Conservation (phyloP, 1,139 yeast genomes). For the Casaregolazyma suthepensis region DNA sequence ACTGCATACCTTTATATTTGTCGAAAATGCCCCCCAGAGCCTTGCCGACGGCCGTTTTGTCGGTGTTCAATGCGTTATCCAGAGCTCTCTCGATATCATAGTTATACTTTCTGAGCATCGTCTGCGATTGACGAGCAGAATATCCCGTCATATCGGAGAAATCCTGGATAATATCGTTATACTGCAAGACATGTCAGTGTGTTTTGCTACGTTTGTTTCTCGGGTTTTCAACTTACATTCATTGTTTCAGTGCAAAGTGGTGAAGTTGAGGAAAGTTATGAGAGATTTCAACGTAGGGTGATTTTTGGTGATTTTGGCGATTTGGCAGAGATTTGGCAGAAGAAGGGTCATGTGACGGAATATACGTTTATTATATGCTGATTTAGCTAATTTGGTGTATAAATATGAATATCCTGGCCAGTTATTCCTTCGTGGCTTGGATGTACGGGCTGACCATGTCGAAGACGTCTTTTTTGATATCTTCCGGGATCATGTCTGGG, state of each 20-base stretch:
- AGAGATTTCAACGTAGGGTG: background rate
- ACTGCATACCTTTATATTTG: constrained; percentile 17
- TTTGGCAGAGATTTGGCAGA: background rate
- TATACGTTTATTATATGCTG: background rate
- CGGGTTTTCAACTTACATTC: background rate
- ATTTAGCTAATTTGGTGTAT: background rate
- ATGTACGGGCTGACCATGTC: constrained; percentile 55
- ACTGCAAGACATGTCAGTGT: constrained; percentile 7
- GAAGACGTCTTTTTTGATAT: constrained; percentile 55
- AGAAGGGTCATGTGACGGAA: background rate
- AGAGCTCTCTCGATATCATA: constrained; percentile 20
- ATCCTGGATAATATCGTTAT: constrained; percentile 8
- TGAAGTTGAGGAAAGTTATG: background rate
- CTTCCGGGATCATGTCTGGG: constrained; percentile 54
- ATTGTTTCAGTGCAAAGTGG: background rate
- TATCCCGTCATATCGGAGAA: constrained; percentile 8
- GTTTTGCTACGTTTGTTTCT: background rate
- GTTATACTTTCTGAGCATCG: constrained; percentile 17
- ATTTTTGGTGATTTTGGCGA: background rate
- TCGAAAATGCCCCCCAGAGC: constrained; percentile 18
- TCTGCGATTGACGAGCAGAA: constrained; percentile 13
- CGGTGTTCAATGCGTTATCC: constrained; percentile 17
- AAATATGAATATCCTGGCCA: background rate
- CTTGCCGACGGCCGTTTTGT: constrained; percentile 10
- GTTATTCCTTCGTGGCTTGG: constrained; percentile 35